phyloP scores from a whole-genome alignment of 805 yeast genomes.

The Tetrapisispora nanseiensis region DNA sequence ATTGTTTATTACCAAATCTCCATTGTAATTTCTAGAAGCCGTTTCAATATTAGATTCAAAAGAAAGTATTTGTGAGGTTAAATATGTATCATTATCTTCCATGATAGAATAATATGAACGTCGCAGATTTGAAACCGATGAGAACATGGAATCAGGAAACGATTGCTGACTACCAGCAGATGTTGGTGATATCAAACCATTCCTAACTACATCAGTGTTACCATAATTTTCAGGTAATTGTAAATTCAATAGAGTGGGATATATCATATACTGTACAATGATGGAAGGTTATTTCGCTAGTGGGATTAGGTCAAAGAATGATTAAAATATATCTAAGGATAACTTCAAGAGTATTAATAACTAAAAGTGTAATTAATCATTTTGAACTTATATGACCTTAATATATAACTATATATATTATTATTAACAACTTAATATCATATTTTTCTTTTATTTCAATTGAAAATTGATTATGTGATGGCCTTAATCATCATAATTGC shows the following conservation, averaged over 20 bases:
- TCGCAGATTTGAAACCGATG: constrained; percentile 1
- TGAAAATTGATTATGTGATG: background rate
- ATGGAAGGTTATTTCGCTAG: too few relatives aligned
- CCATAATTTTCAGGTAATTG: background rate
- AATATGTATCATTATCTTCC: constrained; percentile 7
- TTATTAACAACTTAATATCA: too few relatives aligned
- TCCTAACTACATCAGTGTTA: background rate
- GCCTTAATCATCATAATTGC: background rate
- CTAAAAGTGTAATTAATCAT: too few relatives aligned
- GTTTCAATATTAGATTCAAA: constrained; percentile 4
- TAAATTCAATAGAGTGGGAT: background rate
- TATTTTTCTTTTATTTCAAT: too few relatives aligned
- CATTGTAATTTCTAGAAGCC: constrained; percentile 2
- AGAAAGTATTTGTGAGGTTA: constrained; percentile 7
- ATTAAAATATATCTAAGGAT: too few relatives aligned
- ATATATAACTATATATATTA: too few relatives aligned
- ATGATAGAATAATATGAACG: constrained; percentile 14
- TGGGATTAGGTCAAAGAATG: background rate
- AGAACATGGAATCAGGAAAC: background rate
- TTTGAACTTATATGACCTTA: too few relatives aligned
- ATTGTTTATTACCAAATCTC: constrained; percentile 8
- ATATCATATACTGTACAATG: background rate
- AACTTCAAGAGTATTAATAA: too few relatives aligned
- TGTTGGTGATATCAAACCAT: background rate
- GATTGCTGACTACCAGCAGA: constrained; percentile 1